These are phyloP conservation scores for Trichomonascus vanleenenianus DNA, from an alignment of 805 yeast species.

Conservation along the genomic window DNA sequence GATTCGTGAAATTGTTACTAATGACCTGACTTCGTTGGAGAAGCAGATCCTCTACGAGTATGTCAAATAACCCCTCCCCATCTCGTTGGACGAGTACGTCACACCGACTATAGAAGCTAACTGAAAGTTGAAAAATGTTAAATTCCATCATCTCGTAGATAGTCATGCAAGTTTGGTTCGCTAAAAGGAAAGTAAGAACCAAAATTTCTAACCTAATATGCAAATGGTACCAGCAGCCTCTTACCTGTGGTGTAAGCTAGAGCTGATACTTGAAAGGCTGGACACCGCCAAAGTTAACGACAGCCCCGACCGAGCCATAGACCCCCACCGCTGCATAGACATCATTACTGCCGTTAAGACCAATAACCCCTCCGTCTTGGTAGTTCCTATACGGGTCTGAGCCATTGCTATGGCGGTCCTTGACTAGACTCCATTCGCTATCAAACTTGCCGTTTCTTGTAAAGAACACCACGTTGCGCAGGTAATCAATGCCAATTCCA, in stretches of 20 bases:
- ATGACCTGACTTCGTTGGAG: conserved; percentile 6
- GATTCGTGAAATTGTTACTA: conserved; percentile 3
- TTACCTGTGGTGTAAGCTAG: neutral
- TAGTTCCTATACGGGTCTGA: conserved; percentile 11
- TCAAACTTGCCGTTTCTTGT: conserved; percentile 18
- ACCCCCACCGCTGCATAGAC: conserved; percentile 23
- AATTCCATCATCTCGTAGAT: too few species aligned
- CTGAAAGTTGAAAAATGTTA: too few species aligned
- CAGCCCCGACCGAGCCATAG: conserved; percentile 21
- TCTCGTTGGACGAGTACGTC: too few species aligned
- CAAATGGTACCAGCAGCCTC: too few species aligned
- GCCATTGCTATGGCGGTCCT: conserved; percentile 8
- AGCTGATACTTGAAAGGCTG: neutral
- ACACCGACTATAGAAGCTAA: too few species aligned
- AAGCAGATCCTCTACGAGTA: conserved; percentile 5
- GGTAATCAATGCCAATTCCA: conserved; percentile 22
- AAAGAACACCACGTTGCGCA: conserved; percentile 12
- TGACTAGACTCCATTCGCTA: conserved; percentile 20
- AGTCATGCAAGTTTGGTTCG: too few species aligned
- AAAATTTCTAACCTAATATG: too few species aligned
- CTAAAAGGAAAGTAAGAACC: too few species aligned
- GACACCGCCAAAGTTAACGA: conserved; percentile 18
- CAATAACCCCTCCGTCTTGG: conserved; percentile 15
- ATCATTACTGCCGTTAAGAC: conserved; percentile 17
- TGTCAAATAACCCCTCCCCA: neutral